Evolutionary conservation across 805 yeast genomes (phyloP).

Genomic region (Candida nitratophila): DNA sequence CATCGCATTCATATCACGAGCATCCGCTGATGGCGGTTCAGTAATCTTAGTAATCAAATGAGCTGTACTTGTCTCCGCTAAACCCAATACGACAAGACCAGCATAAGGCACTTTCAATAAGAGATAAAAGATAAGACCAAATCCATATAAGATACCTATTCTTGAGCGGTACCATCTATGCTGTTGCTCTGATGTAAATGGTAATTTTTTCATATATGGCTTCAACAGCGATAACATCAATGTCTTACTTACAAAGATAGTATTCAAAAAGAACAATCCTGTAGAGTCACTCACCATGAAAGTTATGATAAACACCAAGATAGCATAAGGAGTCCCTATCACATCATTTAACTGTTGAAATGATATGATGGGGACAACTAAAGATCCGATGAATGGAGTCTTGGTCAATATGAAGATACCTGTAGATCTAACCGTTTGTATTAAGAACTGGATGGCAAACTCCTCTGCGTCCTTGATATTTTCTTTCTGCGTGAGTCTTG

Average conservation of each 20-base stretch:
- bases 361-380: conserved; percentile 35
- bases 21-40: conserved; percentile 25
- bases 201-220: conserved; percentile 44
- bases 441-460: background rate
- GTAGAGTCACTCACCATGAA: conserved; percentile 28
- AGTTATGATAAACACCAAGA: conserved; percentile 28
- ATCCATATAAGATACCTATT: conserved; percentile 50
- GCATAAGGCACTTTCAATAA: conserved; percentile 37
- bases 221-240: conserved; percentile 38
- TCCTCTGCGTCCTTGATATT: background rate
- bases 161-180: conserved; percentile 45
- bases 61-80: conserved; percentile 49
- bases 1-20: background rate
- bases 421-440: conserved; percentile 17
- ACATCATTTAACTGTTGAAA: conserved; percentile 36
- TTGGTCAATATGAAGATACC: conserved; percentile 27
- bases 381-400: conserved; percentile 35
- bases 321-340: conserved; percentile 40
- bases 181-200: conserved; percentile 34
- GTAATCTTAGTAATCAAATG: conserved; percentile 47
- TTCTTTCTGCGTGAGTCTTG: background rate
- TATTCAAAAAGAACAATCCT: conserved; percentile 30
- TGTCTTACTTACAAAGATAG: conserved; percentile 40
- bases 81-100: conserved; percentile 41
- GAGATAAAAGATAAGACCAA: conserved; percentile 40